Conservation (phyloP, 164 flowering plant species). For the Brasenia schreberi region DNA sequence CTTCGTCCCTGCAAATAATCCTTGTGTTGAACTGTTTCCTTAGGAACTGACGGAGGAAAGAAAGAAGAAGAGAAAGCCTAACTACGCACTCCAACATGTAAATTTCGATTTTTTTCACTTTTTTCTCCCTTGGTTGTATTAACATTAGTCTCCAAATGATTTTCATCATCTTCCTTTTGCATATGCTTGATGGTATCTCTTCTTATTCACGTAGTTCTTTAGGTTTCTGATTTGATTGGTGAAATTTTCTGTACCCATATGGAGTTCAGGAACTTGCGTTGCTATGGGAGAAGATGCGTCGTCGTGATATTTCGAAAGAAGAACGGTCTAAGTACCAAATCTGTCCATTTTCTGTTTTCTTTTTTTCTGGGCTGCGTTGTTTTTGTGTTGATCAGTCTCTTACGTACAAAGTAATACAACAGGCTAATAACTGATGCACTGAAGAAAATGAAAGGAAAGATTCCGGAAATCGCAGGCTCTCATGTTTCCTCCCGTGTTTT, state of each 20-base stretch:
- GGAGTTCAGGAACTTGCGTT: conserved; percentile 60
- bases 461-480: conserved; percentile 78
- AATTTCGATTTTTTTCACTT: not conserved
- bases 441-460: conserved; percentile 80
- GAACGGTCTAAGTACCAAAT: conserved; percentile 64
- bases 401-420: not conserved
- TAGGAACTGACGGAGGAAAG: conserved; percentile 80
- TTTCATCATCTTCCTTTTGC: too few relatives aligned
- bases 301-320: conserved; percentile 63
- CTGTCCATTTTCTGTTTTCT: not conserved
- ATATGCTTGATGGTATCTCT: not conserved
- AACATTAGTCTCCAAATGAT: too few relatives aligned
- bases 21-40: not conserved
- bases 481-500: conserved; percentile 91
- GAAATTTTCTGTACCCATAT: not conserved
- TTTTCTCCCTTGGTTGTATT: not conserved
- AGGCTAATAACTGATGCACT: conserved; percentile 77
- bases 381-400: not conserved
- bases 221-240: not conserved
- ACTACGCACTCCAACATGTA: conserved; percentile 77
- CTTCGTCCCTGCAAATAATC: not conserved
- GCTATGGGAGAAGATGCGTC: conserved; percentile 92
- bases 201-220: not conserved
- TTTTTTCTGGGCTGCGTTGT: not conserved
- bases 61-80: conserved; percentile 80